Conservation (phyloP, 148 eudicot species). For the Rheum nobile region DNA sequence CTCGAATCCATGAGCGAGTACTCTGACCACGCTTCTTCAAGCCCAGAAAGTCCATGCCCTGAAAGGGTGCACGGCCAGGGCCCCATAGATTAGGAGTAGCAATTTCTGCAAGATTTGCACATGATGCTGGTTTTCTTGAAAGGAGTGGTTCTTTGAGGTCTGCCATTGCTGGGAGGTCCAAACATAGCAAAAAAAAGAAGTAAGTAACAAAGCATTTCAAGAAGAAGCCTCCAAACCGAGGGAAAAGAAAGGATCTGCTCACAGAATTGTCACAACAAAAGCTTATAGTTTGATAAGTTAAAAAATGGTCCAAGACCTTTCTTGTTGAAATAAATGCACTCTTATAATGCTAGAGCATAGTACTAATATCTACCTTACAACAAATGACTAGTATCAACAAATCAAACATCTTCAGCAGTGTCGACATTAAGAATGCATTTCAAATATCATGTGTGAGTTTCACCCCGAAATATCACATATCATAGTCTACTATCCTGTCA, state of each 20-base stretch:
- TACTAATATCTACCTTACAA: not conserved
- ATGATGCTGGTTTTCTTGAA: constrained; percentile 53
- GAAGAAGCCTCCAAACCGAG: not conserved
- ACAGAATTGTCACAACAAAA: not conserved
- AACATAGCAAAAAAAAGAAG: not conserved
- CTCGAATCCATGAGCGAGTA: constrained; percentile 87
- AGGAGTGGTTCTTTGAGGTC: constrained; percentile 83
- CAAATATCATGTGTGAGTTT: not conserved
- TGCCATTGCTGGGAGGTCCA: constrained; percentile 32
- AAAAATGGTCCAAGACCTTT: not conserved
- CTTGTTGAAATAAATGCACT: not conserved
- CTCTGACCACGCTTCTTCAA: constrained; percentile 88
- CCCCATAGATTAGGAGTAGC: constrained; percentile 42
- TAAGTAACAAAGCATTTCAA: not conserved
- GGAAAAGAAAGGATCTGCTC: not conserved
- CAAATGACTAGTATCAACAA: not conserved
- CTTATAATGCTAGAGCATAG: not conserved
- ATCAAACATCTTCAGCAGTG: not conserved
- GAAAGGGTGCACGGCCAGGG: constrained; percentile 66
- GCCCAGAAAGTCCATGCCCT: constrained; percentile 72
- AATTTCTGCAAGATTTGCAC: constrained; percentile 46
- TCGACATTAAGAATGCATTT: not conserved
- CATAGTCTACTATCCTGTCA: not conserved
- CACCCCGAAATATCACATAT: not conserved
- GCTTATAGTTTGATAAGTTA: not conserved